Evolutionary conservation across 2,329 filamentous ascomycete species (phyloP).

Genomic region (Penicillium thymicola): DNA sequence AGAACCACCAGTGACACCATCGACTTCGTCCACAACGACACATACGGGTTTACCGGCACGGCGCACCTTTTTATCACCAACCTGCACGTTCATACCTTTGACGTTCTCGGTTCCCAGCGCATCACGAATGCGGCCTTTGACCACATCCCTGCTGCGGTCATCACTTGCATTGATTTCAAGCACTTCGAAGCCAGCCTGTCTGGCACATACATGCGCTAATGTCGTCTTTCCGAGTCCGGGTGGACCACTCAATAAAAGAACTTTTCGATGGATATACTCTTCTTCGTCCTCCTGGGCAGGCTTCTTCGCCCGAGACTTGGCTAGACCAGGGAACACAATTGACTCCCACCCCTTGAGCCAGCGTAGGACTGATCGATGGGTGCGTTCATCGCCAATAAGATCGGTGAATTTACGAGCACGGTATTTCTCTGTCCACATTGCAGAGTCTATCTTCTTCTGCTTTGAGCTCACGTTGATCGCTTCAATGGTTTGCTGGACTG

Average conservation of each 20-base stretch:
- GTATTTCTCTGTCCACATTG: constrained; percentile 95
- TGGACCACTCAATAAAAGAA: constrained; percentile 84
- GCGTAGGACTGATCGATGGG: constrained; percentile 81
- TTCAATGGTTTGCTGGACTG: constrained; percentile 36
- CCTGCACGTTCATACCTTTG: constrained; percentile 57
- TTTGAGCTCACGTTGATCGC: constrained; percentile 17
- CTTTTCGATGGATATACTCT: constrained; percentile 78
- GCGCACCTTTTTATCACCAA: constrained; percentile 51
- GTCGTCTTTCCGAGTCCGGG: constrained; percentile 96
- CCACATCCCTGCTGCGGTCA: constrained; percentile 83
- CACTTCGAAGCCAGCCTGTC: constrained; percentile 92
- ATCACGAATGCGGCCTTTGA: constrained; percentile 85
- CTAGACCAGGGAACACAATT: constrained; percentile 79
- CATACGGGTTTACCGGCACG: constrained; percentile 84
- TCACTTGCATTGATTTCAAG: constrained; percentile 98
- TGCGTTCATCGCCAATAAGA: constrained; percentile 88
- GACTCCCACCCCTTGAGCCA: constrained; percentile 96
- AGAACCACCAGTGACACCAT: constrained; percentile 82
- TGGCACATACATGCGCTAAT: constrained; percentile 90
- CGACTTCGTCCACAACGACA: constrained; percentile 93
- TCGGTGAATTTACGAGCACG: constrained; percentile 88
- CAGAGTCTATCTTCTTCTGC: constrained; percentile 32
- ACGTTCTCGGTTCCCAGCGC: constrained; percentile 94
- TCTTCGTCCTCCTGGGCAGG: constrained; percentile 50
- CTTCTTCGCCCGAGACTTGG: constrained; percentile 57